These are phyloP conservation scores for Nemania sp. DNA, from an alignment of 2,329 filamentous ascomycete species.

Conservation along the genomic window DNA sequence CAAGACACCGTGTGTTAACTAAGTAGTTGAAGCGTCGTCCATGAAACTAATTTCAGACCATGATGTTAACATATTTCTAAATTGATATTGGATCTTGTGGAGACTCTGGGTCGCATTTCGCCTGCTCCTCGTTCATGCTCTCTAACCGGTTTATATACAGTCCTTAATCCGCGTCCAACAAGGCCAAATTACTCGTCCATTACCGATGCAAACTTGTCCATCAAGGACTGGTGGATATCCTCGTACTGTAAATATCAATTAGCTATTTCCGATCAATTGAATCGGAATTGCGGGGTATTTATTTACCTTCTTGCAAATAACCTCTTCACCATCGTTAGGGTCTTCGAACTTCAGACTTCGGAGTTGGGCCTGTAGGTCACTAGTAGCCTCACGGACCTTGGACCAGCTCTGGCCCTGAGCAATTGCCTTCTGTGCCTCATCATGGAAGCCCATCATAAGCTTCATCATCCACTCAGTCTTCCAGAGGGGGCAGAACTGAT, in stretches of 20 bases:
- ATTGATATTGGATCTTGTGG: conserved; percentile 23
- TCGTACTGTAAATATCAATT: conserved; percentile 76
- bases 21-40: neutral
- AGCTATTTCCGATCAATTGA: conserved; percentile 9
- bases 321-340: conserved; percentile 85
- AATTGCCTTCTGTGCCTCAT: conserved; percentile 96
- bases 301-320: conserved; percentile 83
- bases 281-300: conserved; percentile 44
- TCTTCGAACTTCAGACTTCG: conserved; percentile 97
- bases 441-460: conserved; percentile 97
- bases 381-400: conserved; percentile 91
- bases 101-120: conserved; percentile 15
- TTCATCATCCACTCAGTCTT: conserved; percentile 99
- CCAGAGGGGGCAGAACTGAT: conserved; percentile 99
- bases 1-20: conserved; percentile 6
- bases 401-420: conserved; percentile 90
- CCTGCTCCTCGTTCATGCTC: conserved; percentile 5
- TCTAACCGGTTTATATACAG: conserved; percentile 29
- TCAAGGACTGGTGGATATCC: conserved; percentile 88
- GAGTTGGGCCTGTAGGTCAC: conserved; percentile 85
- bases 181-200: conserved; percentile 80
- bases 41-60: conserved; percentile 9
- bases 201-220: conserved; percentile 96
- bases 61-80: conserved; percentile 33
- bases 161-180: conserved; percentile 18